Evolutionary conservation across 192 early-diverging fungal genomes (phyloP).

Genomic region (Chytriomyces confervae): DNA sequence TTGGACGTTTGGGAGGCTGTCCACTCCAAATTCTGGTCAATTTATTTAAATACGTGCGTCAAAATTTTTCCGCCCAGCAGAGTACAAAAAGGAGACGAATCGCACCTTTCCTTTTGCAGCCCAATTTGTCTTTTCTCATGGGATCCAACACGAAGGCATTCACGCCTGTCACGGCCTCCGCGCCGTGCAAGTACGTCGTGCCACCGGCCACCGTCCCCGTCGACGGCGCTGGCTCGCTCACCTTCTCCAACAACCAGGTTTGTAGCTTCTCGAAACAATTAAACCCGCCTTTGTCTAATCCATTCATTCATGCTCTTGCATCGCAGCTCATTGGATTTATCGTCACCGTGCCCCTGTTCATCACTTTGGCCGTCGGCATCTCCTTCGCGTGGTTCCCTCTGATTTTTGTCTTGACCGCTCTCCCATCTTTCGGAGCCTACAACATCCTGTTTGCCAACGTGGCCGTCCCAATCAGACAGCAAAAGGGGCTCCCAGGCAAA

Average conservation of each 20-base stretch:
- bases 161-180: constrained; percentile 9
- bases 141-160: not conserved
- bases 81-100: no score
- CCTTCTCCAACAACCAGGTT: constrained; percentile 70
- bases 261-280: no score
- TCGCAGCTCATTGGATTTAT: constrained; percentile 64
- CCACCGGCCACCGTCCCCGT: constrained; percentile 60
- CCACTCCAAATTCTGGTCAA: no score
- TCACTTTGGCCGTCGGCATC: constrained; percentile 70
- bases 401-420: constrained; percentile 63
- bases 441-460: constrained; percentile 72
- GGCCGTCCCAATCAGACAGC: constrained; percentile 66
- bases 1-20: no score
- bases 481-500: constrained; percentile 74
- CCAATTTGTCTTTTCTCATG: not conserved
- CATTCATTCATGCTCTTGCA: no score
- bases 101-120: no score
- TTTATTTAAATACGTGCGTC: no score
- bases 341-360: constrained; percentile 66
- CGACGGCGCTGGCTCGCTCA: constrained; percentile 85
- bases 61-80: no score
- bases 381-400: constrained; percentile 61
- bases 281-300: no score
- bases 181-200: constrained; percentile 30
- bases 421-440: constrained; percentile 76